Evolutionary conservation across 176 grass and related monocot genomes (phyloP).

Genomic region (Oryza glumipatula): DNA sequence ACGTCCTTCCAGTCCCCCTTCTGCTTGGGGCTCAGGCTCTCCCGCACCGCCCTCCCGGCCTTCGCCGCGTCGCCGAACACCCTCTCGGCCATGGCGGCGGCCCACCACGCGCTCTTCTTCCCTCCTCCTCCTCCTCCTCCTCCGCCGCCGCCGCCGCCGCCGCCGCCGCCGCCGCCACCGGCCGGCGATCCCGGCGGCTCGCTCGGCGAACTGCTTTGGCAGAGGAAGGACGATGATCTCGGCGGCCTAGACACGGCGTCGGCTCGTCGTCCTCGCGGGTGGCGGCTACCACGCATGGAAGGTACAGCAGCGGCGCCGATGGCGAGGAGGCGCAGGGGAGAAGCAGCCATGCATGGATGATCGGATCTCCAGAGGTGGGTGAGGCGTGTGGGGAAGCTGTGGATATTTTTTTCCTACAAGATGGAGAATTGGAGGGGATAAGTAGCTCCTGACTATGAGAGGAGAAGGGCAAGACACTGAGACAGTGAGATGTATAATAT

Average conservation of each 20-base stretch:
- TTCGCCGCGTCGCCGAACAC: conserved; percentile 43
- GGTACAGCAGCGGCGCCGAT: conserved; percentile 22
- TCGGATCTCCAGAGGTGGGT: conserved; percentile 15
- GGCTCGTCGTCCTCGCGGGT: conserved; percentile 25
- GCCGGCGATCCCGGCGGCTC: conserved; percentile 17
- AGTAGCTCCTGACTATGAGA: conserved; percentile 40
- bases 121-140: background rate
- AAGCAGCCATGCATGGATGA: conserved; percentile 51
- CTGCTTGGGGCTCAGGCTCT: conserved; percentile 65
- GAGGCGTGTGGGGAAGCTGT: background rate
- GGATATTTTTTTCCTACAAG: conserved; percentile 7
- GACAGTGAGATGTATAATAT: conserved; percentile 16
- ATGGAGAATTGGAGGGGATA: conserved; percentile 35
- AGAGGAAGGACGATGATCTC: conserved; percentile 47
- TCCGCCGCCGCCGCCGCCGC: background rate
- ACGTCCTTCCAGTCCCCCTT: conserved; percentile 85
- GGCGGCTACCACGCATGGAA: background rate
- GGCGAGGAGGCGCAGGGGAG: conserved; percentile 26
- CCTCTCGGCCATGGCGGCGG: conserved; percentile 26
- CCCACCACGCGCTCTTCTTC: conserved; percentile 48
- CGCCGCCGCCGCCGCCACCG: background rate
- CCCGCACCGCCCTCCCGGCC: conserved; percentile 47
- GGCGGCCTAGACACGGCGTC: background rate
- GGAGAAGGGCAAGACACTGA: conserved; percentile 20
- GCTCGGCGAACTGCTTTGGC: conserved; percentile 44